Base-by-base conservation (phyloP, 495 filamentous ascomycete species). In the Terfezia boudieri region DNA sequence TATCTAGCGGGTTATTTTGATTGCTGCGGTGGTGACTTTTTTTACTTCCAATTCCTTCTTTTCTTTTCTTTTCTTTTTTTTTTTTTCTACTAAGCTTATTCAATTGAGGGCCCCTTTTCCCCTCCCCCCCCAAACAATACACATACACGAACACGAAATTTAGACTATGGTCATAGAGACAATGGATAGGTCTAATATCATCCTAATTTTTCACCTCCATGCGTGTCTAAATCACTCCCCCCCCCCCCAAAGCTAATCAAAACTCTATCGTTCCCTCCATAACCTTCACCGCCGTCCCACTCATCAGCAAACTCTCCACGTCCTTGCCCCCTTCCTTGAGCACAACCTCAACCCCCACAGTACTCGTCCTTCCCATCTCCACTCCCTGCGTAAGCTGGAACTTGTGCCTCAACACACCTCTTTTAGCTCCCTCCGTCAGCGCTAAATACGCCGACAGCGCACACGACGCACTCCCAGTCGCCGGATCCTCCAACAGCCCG, bases 341-440 rank as follows among this genome's bases (percentile, higher is more conserved):
- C 6, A 51, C 66, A 51, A 74, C 71, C 36, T 65, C 69, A 41
- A 74, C 64, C 4, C 67, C 67, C 57, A 79, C 78, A 49, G 75
- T 73, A 69, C 82, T 86, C 59, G 67, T 68, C 55, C 82, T 68
- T 0, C 80, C 82, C 79, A 86, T 88, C 69, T 88, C 83, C 11
- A 86, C 78, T 0, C 83, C 84, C 68, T 88, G 84, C 58, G 74
- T 75, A 53, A 87, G 61, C 49, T 67, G 67, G 60, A 75, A 80
- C 57, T 60, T 66, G 48, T 63, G 60, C 22, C 57, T 55, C n/a
- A 66, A 60, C 35, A 60, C 59, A 52, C 66, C 67, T 16, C 61
- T 67, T 50, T 82, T 60, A 8, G 77, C 41, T 4, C 14, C 41
- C 1, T 46, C 41, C 41, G 12, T 14, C 4, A 14, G 41, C 4